phyloP scores from a whole-genome alignment of 257 asterid genomes.

The Eucommia ulmoides region DNA sequence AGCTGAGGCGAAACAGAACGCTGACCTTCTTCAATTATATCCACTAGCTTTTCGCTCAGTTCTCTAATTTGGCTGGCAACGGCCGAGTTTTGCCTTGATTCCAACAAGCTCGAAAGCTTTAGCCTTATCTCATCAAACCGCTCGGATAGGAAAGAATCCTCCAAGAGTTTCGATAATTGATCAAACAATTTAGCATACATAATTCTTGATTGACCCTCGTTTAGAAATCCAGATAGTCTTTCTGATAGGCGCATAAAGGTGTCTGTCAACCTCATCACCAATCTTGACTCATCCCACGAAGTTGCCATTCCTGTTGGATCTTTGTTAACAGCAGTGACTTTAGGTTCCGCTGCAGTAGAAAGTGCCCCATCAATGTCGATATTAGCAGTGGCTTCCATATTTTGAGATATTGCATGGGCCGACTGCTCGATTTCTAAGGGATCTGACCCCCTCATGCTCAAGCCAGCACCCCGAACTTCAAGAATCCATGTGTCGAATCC shows the following conservation, averaged over 20 bases:
- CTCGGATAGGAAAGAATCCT: slow-evolving; percentile 58
- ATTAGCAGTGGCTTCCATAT: no score
- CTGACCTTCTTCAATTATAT: slow-evolving; percentile 81
- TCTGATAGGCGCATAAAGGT: slow-evolving; percentile 70
- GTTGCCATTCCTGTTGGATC: slow-evolving; percentile 34
- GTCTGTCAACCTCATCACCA: slow-evolving; percentile 60
- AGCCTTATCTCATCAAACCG: slow-evolving; percentile 54
- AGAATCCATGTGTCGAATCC: slow-evolving; percentile 28
- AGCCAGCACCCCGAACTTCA: slow-evolving; percentile 23
- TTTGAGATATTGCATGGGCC: no score
- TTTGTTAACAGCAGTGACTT: slow-evolving; percentile 25
- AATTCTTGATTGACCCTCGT: slow-evolving; percentile 64
- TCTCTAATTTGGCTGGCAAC: slow-evolving; percentile 65
- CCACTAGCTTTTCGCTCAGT: slow-evolving; percentile 64
- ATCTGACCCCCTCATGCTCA: slow-evolving; percentile 10
- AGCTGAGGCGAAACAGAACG: slow-evolving; percentile 82
- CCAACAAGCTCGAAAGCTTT: slow-evolving; percentile 46
- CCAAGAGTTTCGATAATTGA: slow-evolving; percentile 66
- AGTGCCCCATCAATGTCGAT: no score
- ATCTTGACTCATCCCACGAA: slow-evolving; percentile 64
- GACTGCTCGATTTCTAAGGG: no score
- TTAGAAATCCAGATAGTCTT: slow-evolving; percentile 85
- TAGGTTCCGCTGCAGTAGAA: slow-evolving; percentile 36
- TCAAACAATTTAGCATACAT: slow-evolving; percentile 79
- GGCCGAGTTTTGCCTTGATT: slow-evolving; percentile 54